Base-by-base conservation (phyloP, 1,284 basidiomycete genomes). In the Cutaneotrichosporon mucoides region DNA sequence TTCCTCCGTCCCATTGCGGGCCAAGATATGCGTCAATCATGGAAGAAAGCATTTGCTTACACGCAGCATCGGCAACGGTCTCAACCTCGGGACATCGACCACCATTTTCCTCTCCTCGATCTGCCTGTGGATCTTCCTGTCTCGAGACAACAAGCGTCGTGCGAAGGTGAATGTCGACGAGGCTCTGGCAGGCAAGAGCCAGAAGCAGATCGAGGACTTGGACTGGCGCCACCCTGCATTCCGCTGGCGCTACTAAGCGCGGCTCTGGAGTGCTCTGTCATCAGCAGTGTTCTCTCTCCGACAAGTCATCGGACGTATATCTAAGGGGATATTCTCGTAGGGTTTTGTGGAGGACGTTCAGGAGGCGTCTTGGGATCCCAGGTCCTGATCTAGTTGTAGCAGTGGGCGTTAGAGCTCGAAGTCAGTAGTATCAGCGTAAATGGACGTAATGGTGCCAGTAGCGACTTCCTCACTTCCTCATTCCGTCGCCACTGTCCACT, bases 211-310 rank as follows among this genome's bases (percentile, higher is more conserved):
- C 2, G 13, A 38, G 8, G 48, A 63, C 24, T 55, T 63, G 16
- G 61, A 63, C 61, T 63, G 61, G 61, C 50, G 48, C 40, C 61
- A 60, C 45, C 61, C 61, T 7, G 61, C 36, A 10, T 57, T 57
- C 52, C 51, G 61, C 33, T 63, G 61, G 61, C 45, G 53, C 38
- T 48, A 36, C 34, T 48, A 48, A 16, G 5, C n/a, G 24, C 24
- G 24, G 24, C 24, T 24, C 24, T 24, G 24, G 24, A 24, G 24
- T 24, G 3, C 24, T 24, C 24, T 24, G 38, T 40, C 4, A 40
- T 40, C 38, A 5, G 38, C 24, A 24, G 38, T 40, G 38, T 40
- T 40, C 12, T 40, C 2, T 12, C 12, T 40, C 24, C 24, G 24
- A 24, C 24, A 2, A 24, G 24, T 24, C 24, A 24, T 24, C 24